A percentile compares a stretch with the other conserved stretches of the same genome.
phyloP scores from a whole-genome alignment of 1,284 basidiomycete genomes.

The Marasmius oreades region DNA sequence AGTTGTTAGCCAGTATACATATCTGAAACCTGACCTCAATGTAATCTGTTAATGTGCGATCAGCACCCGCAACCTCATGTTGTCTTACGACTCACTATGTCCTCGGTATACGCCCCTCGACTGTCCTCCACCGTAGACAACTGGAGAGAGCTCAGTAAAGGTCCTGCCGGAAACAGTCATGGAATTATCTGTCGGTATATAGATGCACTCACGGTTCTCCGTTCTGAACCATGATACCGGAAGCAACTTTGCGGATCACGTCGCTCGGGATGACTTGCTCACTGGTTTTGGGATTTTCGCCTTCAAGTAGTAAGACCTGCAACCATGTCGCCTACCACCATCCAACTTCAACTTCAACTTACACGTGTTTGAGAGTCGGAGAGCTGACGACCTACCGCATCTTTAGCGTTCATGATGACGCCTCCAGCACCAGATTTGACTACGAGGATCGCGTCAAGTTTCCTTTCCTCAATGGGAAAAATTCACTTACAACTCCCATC shows the following conservation, averaged over 20 bases:
- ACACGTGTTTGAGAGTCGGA: not conserved
- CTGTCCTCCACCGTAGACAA: constrained; percentile 16
- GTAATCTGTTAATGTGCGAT: not conserved
- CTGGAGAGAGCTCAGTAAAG: constrained; percentile 14
- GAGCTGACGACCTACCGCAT: constrained; percentile 6
- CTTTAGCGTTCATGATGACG: constrained; percentile 16
- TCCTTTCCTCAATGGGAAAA: not conserved
- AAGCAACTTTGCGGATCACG: constrained; percentile 13
- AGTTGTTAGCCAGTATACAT: not conserved
- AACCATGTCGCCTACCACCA: constrained; percentile 17
- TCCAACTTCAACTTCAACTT: not conserved
- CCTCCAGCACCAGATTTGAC: constrained; percentile 15
- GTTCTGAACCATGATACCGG: constrained; percentile 14
- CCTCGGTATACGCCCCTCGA: constrained; percentile 11
- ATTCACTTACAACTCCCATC: constrained; percentile 14
- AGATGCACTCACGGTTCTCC: constrained; percentile 10
- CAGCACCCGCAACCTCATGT: not conserved
- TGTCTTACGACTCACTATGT: constrained; percentile 7
- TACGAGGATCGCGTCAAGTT: not conserved
- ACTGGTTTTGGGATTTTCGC: constrained; percentile 15
- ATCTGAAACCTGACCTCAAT: not conserved
- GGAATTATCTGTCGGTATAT: not conserved
- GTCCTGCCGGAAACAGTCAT: not conserved
- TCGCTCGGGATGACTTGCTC: constrained; percentile 18
- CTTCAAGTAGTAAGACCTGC: constrained; percentile 17